Evolutionary conservation across 371 early-diverging fungal genomes (phyloP).

Genomic region (Basidiobolus meristosporus): DNA sequence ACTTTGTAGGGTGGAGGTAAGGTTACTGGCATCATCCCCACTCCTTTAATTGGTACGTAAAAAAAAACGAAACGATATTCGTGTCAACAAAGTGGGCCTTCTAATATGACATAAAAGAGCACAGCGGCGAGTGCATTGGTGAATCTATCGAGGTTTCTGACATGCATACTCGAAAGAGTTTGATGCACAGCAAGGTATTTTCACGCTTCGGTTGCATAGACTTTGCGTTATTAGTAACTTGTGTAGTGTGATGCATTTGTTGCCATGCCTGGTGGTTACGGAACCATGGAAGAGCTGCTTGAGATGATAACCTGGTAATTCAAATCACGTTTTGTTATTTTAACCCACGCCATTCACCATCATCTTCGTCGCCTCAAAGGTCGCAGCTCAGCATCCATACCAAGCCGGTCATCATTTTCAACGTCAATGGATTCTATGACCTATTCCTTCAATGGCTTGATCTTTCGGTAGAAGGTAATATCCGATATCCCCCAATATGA

Average conservation of each 20-base stretch:
- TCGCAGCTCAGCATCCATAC: constrained; percentile 50
- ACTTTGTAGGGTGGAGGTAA: background rate
- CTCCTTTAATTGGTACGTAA: background rate
- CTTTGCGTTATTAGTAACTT: background rate
- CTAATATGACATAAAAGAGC: too few species aligned
- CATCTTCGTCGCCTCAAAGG: background rate
- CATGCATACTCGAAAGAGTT: constrained; percentile 68
- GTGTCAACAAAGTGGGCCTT: too few species aligned
- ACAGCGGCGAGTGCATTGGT: constrained; percentile 11
- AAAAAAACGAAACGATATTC: background rate
- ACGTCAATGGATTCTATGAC: constrained; percentile 52
- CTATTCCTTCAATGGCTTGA: constrained; percentile 38
- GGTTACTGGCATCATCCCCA: background rate
- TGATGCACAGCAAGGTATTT: constrained; percentile 29
- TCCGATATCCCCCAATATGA: too few species aligned
- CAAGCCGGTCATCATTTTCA: constrained; percentile 57
- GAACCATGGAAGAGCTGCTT: constrained; percentile 71
- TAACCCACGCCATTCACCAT: constrained; percentile 3
- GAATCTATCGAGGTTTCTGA: constrained; percentile 46
- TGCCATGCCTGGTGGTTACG: constrained; percentile 70
- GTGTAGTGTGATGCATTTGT: constrained; percentile 47
- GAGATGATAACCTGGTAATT: constrained; percentile 65
- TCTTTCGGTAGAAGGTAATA: constrained; percentile 25
- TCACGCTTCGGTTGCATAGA: background rate
- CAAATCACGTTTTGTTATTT: constrained; percentile 1